Evolutionary conservation across 805 yeast species (phyloP).

Genomic region (Wickerhamiella australiensis): DNA sequence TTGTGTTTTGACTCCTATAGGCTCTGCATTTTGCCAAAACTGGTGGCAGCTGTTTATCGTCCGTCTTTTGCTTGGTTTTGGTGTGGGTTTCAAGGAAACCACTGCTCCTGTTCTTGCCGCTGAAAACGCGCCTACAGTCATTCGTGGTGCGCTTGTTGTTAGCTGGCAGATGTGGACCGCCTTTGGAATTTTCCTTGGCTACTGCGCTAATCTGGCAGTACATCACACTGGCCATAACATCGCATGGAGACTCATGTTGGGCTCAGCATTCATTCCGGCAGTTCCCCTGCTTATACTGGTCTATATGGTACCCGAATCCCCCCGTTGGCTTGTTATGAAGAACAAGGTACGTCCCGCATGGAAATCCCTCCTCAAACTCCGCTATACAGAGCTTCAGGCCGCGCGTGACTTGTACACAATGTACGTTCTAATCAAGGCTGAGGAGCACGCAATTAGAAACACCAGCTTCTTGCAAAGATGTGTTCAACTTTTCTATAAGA

Average conservation of each 20-base stretch:
- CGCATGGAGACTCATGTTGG: conserved; percentile 58
- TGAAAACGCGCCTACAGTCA: conserved; percentile 46
- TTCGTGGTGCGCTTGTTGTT: conserved; percentile 56
- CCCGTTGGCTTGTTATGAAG: conserved; percentile 53
- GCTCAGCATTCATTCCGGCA: conserved; percentile 40
- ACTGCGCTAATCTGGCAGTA: conserved; percentile 47
- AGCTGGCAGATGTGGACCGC: conserved; percentile 70
- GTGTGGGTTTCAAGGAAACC: conserved; percentile 55
- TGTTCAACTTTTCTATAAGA: conserved; percentile 19
- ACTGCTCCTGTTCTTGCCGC: conserved; percentile 58
- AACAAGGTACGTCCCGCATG: conserved; percentile 39
- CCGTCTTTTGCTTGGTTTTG: conserved; percentile 47
- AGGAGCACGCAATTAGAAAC: conserved; percentile 38
- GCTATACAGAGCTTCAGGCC: conserved; percentile 41
- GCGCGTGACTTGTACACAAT: conserved; percentile 56
- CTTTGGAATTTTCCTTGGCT: conserved; percentile 58
- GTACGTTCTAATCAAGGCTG: conserved; percentile 38
- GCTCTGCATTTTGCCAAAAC: conserved; percentile 49
- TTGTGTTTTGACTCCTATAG: conserved; percentile 44
- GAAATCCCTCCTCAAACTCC: conserved; percentile 36
- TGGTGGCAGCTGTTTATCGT: conserved; percentile 53
- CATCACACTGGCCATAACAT: conserved; percentile 36
- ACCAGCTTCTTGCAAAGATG: conserved; percentile 16
- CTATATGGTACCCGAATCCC: conserved; percentile 53
- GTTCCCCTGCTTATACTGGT: conserved; percentile 47